Conservation (phyloP, 768 basidiomycete genomes). For the Boletus subcaerulescens region DNA sequence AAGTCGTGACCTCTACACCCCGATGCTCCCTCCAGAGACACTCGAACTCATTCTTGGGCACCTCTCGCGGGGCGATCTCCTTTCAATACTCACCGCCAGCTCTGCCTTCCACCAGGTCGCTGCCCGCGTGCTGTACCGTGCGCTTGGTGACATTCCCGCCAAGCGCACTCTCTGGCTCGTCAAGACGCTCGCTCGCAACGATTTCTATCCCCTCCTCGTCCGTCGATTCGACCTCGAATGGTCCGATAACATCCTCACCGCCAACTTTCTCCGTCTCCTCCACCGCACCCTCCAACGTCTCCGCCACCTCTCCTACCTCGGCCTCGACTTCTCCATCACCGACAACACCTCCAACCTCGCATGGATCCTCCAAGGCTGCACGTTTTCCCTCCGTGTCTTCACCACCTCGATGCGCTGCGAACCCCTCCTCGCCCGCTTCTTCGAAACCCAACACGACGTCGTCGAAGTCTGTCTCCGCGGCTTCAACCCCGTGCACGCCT, state of each 20-base stretch:
- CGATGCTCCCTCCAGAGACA: slow-evolving; percentile 36
- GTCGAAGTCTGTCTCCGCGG: slow-evolving; percentile 56
- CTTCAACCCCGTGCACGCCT: slow-evolving; percentile 37
- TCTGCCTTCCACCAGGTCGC: slow-evolving; percentile 27
- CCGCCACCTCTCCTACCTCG: slow-evolving; percentile 38
- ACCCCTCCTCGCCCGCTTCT: slow-evolving; percentile 44
- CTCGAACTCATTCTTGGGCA: slow-evolving; percentile 32
- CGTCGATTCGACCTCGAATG: slow-evolving; percentile 48
- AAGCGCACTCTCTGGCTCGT: slow-evolving; percentile 37
- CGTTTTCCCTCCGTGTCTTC: slow-evolving; percentile 46
- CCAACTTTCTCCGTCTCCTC: slow-evolving; percentile 51
- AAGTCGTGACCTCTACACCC: no score
- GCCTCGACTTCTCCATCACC: slow-evolving; percentile 45
- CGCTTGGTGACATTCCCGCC: slow-evolving; percentile 35
- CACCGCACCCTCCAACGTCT: slow-evolving; percentile 41
- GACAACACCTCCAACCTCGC: slow-evolving; percentile 36
- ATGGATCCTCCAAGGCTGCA: slow-evolving; percentile 48
- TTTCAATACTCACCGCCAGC: slow-evolving; percentile 22
- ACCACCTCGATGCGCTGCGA: slow-evolving; percentile 58
- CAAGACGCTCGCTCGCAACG: slow-evolving; percentile 37
- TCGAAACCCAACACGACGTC: slow-evolving; percentile 48
- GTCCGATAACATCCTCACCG: slow-evolving; percentile 35
- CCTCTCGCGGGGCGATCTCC: slow-evolving; percentile 27
- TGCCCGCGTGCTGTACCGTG: slow-evolving; percentile 35
- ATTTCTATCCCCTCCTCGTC: slow-evolving; percentile 40